phyloP scores from a whole-genome alignment of 495 filamentous ascomycete genomes.

The Aspergillus wentii region DNA sequence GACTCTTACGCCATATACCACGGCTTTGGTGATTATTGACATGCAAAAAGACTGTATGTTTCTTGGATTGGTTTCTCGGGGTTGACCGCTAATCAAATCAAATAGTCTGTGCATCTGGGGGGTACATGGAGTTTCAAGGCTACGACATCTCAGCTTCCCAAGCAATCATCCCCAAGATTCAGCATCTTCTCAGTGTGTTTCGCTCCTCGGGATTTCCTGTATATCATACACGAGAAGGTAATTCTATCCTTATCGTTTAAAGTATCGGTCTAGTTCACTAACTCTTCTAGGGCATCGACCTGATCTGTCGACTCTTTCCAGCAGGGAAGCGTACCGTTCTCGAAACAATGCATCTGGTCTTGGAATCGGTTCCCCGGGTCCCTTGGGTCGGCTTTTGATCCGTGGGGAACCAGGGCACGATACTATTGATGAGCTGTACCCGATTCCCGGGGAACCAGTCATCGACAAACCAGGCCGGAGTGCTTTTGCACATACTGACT shows the following conservation, averaged over 20 bases:
- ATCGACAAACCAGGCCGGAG: conserved; percentile 65
- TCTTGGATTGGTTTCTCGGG: background rate
- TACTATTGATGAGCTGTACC: conserved; percentile 55
- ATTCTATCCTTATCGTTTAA: conserved; percentile 1
- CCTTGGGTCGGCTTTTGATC: conserved; percentile 58
- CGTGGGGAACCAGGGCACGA: conserved; percentile 62
- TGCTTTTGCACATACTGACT: conserved; percentile 64
- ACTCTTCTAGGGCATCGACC: conserved; percentile 51
- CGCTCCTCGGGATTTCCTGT: conserved; percentile 55
- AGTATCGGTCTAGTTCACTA: conserved; percentile 6
- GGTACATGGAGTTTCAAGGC: conserved; percentile 57
- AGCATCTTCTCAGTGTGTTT: conserved; percentile 51
- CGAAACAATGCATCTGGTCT: conserved; percentile 49
- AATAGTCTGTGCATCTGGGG: conserved; percentile 52
- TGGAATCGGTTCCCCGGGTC: conserved; percentile 57
- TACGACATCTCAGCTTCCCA: conserved; percentile 50
- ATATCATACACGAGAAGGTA: conserved; percentile 63
- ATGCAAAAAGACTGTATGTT: conserved; percentile 67
- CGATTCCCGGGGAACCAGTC: conserved; percentile 51
- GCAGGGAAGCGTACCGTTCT: conserved; percentile 51
- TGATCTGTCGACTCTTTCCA: conserved; percentile 54
- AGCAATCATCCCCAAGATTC: conserved; percentile 50
- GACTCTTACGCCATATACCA: conserved; percentile 50
- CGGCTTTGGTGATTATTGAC: conserved; percentile 64
- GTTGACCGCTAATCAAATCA: background rate